A percentile compares a stretch with the other conserved stretches of the same genome.
Evolutionary conservation across 2,329 filamentous ascomycete genomes (phyloP).

Genomic region (Myrmaecium sp.): DNA sequence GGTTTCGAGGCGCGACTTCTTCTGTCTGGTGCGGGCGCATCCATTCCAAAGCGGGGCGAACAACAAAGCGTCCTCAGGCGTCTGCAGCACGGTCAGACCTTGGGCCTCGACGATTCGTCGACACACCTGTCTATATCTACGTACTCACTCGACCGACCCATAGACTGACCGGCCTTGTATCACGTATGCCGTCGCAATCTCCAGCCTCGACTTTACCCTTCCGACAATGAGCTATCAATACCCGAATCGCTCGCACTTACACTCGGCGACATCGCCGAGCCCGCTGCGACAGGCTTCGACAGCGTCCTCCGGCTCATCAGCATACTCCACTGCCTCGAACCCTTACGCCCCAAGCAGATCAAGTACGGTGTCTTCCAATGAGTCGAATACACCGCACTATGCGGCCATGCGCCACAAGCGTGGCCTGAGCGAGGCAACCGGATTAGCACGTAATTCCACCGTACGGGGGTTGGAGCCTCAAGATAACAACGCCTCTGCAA

Average conservation of each 20-base stretch:
- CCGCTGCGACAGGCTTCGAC: constrained; percentile 47
- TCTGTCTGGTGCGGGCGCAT: too few relatives aligned
- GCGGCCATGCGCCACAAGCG: constrained; percentile 44
- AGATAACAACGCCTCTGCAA: constrained; percentile 38
- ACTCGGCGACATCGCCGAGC: constrained; percentile 25
- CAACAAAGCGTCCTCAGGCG: too few relatives aligned
- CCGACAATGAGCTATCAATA: constrained; percentile 21
- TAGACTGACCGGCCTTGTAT: constrained; percentile 10
- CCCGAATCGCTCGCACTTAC: constrained; percentile 19
- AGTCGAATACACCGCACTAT: constrained; percentile 41
- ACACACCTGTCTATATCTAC: too few relatives aligned
- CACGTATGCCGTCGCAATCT: constrained; percentile 14
- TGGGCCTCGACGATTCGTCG: too few relatives aligned
- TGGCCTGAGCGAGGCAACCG: constrained; percentile 55
- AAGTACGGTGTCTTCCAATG: constrained; percentile 56
- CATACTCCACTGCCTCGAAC: constrained; percentile 42
- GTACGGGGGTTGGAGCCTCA: constrained; percentile 27
- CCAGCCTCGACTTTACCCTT: too few relatives aligned
- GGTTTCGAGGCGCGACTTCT: too few relatives aligned
- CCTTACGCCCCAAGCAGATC: constrained; percentile 41
- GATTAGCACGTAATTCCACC: too few relatives aligned
- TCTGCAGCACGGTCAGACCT: too few relatives aligned
- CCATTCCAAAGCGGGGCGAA: too few relatives aligned
- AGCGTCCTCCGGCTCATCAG: constrained; percentile 53
- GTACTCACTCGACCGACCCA: too few relatives aligned